phyloP scores from a whole-genome alignment of 106 monocot species.

The Acorus calamus region DNA sequence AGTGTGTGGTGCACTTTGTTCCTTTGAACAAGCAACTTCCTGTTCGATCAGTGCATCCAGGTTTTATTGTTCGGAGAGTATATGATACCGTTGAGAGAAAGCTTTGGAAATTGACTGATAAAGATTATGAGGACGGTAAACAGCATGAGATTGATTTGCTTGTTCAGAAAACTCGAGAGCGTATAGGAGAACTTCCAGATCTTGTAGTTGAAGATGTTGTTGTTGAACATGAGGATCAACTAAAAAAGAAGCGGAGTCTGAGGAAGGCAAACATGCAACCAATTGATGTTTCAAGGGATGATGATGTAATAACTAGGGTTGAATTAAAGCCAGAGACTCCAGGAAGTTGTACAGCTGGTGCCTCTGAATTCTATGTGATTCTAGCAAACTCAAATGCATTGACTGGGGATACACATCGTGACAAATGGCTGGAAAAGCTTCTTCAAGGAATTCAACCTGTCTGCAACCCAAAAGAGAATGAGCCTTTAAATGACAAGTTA shows the following conservation, averaged over 20 bases:
- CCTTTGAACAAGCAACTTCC: constrained; percentile 1
- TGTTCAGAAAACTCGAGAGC: background rate
- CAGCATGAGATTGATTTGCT: constrained; percentile 2
- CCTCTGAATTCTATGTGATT: background rate
- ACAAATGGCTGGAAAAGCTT: background rate
- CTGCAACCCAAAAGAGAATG: background rate
- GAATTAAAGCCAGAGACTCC: background rate
- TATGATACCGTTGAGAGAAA: constrained; percentile 4
- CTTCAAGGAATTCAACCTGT: background rate
- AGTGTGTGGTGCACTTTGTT: constrained; percentile 5
- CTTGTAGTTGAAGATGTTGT: background rate
- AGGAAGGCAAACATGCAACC: background rate
- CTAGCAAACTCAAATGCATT: background rate
- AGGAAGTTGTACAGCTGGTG: background rate
- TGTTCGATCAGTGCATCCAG: background rate
- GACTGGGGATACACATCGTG: background rate
- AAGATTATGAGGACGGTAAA: constrained; percentile 1
- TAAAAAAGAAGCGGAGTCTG: background rate
- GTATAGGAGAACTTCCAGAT: constrained; percentile 5
- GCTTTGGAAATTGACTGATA: constrained; percentile 3
- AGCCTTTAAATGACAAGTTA: too few species aligned
- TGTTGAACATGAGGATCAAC: background rate
- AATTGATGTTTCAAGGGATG: background rate
- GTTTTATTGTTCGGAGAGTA: constrained; percentile 6
- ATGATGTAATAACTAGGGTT: background rate